Conservation (phyloP, 495 filamentous ascomycete genomes). For the Cenococcum geophilum region DNA sequence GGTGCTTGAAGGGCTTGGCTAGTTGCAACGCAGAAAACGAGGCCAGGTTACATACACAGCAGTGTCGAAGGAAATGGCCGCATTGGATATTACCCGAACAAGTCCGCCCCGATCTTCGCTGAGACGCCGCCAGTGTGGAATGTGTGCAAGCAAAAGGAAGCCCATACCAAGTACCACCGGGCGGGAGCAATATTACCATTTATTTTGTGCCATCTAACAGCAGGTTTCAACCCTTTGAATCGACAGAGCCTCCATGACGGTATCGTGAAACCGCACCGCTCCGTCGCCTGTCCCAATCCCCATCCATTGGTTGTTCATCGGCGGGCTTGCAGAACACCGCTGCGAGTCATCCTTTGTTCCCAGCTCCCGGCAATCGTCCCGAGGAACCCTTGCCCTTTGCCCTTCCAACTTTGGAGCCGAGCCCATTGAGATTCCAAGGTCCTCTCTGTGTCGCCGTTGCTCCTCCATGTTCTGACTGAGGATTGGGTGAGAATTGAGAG, state of each 20-base stretch:
- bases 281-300: constrained; percentile 17
- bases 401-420: constrained; percentile 14
- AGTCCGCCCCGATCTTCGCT: constrained; percentile 21
- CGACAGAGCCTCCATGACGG: constrained; percentile 18
- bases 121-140: constrained; percentile 17
- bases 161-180: constrained; percentile 18
- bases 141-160: constrained; percentile 15
- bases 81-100: constrained; percentile 21
- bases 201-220: constrained; percentile 10
- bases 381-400: constrained; percentile 28
- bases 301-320: constrained; percentile 18
- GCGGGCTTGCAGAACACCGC: constrained; percentile 8
- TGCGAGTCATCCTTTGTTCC: constrained; percentile 33
- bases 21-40: constrained; percentile 27
- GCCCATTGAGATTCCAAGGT: constrained; percentile 16
- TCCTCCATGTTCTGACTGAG: constrained; percentile 10
- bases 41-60: constrained; percentile 28
- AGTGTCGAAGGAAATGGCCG: not conserved
- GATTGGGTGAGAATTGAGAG: constrained; percentile 23
- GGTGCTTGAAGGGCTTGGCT: too few relatives aligned
- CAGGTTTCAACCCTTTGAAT: constrained; percentile 29
- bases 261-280: constrained; percentile 23
- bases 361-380: constrained; percentile 22
- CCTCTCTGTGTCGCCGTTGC: constrained; percentile 10
- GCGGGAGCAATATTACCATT: not conserved